phyloP scores from a whole-genome alignment of 164 flowering plant species.

The Vitis labrusca region DNA sequence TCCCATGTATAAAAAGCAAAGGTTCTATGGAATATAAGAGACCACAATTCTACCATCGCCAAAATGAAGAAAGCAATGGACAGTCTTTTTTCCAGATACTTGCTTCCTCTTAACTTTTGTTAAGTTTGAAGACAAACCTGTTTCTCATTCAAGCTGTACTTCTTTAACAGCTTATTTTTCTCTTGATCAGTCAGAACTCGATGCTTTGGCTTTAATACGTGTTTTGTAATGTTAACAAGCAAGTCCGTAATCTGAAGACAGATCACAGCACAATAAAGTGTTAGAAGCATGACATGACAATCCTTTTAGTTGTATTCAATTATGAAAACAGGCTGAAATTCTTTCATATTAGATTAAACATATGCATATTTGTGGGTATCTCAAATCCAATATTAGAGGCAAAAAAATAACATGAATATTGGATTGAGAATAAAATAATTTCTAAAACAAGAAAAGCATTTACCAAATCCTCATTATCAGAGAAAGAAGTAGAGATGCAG shows the following conservation, averaged over 20 bases:
- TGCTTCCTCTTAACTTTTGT: too few species aligned
- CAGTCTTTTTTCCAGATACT: too few species aligned
- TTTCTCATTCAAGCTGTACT: conserved; percentile 71
- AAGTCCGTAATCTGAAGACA: conserved; percentile 59
- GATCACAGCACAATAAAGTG: background rate
- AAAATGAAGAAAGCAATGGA: too few species aligned
- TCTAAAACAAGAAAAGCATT: too few species aligned
- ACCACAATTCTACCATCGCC: too few species aligned
- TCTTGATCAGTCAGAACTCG: conserved; percentile 57
- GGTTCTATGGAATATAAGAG: too few species aligned
- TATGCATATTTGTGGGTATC: background rate
- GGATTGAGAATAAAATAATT: too few species aligned
- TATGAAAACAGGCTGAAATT: background rate
- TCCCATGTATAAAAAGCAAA: too few species aligned
- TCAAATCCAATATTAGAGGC: too few species aligned
- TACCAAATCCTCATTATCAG: too few species aligned
- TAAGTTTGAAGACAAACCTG: conserved; percentile 50
- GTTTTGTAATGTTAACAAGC: conserved; percentile 77
- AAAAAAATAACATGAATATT: too few species aligned
- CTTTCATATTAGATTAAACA: background rate
- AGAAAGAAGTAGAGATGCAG: too few species aligned
- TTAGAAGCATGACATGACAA: background rate
- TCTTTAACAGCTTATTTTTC: conserved; percentile 61
- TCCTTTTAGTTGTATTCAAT: background rate
- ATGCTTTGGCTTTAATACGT: conserved; percentile 81